Evolutionary conservation across 2,329 filamentous ascomycete species (phyloP).

Genomic region (Dendryphion nanum): DNA sequence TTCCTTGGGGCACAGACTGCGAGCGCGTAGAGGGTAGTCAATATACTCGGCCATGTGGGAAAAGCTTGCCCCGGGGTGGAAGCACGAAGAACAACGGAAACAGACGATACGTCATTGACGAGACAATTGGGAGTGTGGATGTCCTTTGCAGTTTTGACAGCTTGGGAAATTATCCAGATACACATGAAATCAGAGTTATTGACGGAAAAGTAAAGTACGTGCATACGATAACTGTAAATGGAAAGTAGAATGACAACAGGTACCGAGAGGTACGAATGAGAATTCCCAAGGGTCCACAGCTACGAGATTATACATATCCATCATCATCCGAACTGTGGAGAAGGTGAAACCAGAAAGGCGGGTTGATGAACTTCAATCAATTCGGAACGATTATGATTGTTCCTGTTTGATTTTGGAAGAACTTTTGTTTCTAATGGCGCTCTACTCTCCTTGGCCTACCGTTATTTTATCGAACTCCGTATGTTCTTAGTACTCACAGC

Average conservation of each 20-base stretch:
- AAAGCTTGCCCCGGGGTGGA: slow-evolving; percentile 20
- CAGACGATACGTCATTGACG: slow-evolving; percentile 31
- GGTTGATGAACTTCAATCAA: no score
- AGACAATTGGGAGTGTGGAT: slow-evolving; percentile 26
- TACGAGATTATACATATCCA: no score
- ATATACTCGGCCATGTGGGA: slow-evolving; percentile 26
- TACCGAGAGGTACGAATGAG: no score
- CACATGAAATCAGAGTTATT: slow-evolving; percentile 27
- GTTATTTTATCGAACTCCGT: no score
- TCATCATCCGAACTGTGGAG: no score
- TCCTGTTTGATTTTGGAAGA: no score
- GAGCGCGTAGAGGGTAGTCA: slow-evolving; percentile 26
- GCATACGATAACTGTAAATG: slow-evolving; percentile 26
- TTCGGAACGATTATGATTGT: no score
- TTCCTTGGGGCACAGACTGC: slow-evolving; percentile 28
- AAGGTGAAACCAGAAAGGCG: no score
- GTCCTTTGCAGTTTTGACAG: slow-evolving; percentile 31
- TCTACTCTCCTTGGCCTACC: no score
- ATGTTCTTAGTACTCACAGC: no score
- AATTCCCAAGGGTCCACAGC: no score
- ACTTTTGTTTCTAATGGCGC: no score
- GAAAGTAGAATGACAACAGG: background rate
- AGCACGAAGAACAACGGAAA: slow-evolving; percentile 26
- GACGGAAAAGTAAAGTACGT: slow-evolving; percentile 32
- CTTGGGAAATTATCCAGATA: slow-evolving; percentile 25